A percentile compares a stretch with the other conserved stretches of the same genome.
Evolutionary conservation across 2,329 filamentous ascomycete genomes (phyloP).

Genomic region (Penicillium sclerotigenum): DNA sequence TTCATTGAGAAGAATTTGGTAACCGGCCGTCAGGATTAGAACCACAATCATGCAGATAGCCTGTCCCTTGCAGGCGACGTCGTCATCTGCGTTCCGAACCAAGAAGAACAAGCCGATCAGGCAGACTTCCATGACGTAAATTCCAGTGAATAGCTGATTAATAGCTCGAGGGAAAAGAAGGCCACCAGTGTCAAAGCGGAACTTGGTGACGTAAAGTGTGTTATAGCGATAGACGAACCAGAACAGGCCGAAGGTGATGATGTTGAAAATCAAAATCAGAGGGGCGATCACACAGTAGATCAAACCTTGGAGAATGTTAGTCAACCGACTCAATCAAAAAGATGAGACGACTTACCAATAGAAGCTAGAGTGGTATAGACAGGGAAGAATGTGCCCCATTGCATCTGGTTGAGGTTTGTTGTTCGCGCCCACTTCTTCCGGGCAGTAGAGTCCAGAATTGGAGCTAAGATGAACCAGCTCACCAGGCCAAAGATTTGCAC

Average conservation of each 20-base stretch:
- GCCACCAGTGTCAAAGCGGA: slow-evolving; percentile 86
- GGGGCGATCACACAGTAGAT: slow-evolving; percentile 89
- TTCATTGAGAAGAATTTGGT: slow-evolving; percentile 74
- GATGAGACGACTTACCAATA: slow-evolving; percentile 57
- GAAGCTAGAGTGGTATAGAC: slow-evolving; percentile 96
- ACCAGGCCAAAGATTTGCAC: slow-evolving; percentile 77
- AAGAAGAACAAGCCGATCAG: slow-evolving; percentile 89
- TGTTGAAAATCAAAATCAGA: slow-evolving; percentile 86
- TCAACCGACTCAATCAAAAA: background rate
- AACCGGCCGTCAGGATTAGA: slow-evolving; percentile 67
- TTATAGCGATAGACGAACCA: slow-evolving; percentile 97
- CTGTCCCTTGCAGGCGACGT: slow-evolving; percentile 66
- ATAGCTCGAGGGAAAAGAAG: slow-evolving; percentile 87
- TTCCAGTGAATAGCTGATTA: slow-evolving; percentile 90
- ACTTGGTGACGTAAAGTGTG: slow-evolving; percentile 90
- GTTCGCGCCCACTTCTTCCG: slow-evolving; percentile 82
- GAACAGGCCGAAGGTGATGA: slow-evolving; percentile 84
- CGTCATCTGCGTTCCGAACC: slow-evolving; percentile 55
- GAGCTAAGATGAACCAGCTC: slow-evolving; percentile 77
- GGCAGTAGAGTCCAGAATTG: slow-evolving; percentile 77
- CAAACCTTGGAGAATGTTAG: slow-evolving; percentile 47
- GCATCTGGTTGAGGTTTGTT: slow-evolving; percentile 70
- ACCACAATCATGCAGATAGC: slow-evolving; percentile 81
- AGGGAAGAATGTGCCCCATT: slow-evolving; percentile 92
- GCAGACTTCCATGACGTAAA: slow-evolving; percentile 92